Percentiles rank a stretch among this genome's conserved stretches.
Conservation (phyloP, 768 basidiomycete species). For the Suillus spraguei region DNA sequence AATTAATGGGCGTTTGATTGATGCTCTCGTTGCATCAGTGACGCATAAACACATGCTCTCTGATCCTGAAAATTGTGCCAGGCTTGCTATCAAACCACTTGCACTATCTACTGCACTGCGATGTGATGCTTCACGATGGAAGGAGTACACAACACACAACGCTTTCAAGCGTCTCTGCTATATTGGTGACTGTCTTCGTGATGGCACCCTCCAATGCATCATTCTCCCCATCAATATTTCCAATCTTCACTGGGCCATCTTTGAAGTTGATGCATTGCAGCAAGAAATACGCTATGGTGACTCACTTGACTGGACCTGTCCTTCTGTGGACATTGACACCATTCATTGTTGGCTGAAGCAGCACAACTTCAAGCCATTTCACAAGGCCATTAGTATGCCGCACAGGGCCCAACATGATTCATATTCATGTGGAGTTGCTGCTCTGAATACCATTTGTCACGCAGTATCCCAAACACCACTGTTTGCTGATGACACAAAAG, state of each 20-base stretch:
- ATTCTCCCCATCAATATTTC: background rate
- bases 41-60: too few relatives aligned
- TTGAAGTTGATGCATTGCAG: background rate
- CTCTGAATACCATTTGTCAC: background rate
- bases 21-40: too few relatives aligned
- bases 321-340: background rate
- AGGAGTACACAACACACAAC: background rate
- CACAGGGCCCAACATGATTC: background rate
- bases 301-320: constrained; percentile 1
- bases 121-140: constrained; percentile 3
- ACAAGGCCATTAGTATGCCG: too few relatives aligned
- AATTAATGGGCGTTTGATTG: too few relatives aligned
- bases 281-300: constrained; percentile 1
- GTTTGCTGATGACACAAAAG: background rate
- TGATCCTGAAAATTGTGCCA: too few relatives aligned
- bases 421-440: background rate
- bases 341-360: too few relatives aligned
- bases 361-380: too few relatives aligned
- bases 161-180: background rate
- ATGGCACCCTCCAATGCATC: background rate
- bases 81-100: background rate
- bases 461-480: background rate
- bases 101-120: background rate
- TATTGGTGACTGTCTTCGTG: background rate
- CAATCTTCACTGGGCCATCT: constrained; percentile 3